Evolutionary conservation across 768 basidiomycete species (phyloP), one percentile per base, ranked within the genome.

Genomic region (Pisolithus orientalis): DNA sequence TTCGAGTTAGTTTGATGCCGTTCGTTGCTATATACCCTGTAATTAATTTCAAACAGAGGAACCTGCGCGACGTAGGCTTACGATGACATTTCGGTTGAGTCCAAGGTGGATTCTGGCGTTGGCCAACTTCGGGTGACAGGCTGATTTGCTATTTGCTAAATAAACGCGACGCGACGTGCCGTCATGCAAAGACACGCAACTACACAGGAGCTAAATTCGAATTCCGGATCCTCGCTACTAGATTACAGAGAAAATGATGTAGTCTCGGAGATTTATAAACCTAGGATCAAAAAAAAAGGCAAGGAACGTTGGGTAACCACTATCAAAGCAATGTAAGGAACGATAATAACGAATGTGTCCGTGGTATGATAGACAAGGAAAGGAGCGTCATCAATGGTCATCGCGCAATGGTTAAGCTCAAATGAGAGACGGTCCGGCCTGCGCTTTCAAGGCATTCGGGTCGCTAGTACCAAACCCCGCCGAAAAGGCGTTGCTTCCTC

Each of bases 401-500:
- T 45, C 9, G 31, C 42, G 40, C 39, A 32, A 56, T 45, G 29
- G 16, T 16, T n/a, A 27, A 16, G 44, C 29, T 65, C 68, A 83
- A 55, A 83, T 82, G 51, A 83, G 65, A 24, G 80, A 80, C 8
- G 73, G 66, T 9, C 70, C 69, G 21, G 69, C 69, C 48, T 75
- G 75, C 57, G 73, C 72, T 50, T 54, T 60, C 43, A 53, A 50
- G 8, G 42, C 17, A 14, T 55, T 60, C 50, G 58, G 66, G 39
- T 53, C 51, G 32, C 46, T 32, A 39, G 58, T 55, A 6, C 56
- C 49, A 43, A 68, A 64, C 51, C 53, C 57, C 10, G 61, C 47
- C 21, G 57, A 52, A 51, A 70, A 67, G 25, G 62, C 53, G 21
- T 51, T 53, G 42, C 34, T 47, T 47, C 50, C 55, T 32, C 65